Evolutionary conservation across 495 filamentous ascomycete species (phyloP).

Genomic region (Hypoxylon fragiforme): DNA sequence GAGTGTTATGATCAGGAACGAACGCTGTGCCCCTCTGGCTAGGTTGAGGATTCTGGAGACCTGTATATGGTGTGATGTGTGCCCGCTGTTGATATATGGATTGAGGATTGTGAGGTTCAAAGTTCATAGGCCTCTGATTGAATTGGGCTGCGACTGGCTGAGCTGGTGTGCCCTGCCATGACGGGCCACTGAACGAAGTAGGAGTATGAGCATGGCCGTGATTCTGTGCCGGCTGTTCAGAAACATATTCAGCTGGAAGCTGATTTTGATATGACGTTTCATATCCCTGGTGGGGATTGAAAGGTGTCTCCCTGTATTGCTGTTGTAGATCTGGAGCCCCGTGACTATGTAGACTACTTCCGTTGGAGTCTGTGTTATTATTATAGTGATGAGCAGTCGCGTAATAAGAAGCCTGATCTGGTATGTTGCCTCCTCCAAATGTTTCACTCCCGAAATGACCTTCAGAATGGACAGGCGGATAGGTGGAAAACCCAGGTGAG

Average conservation of each 20-base stretch:
- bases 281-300: constrained; percentile 2
- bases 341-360: constrained; percentile 10
- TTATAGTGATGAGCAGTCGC: not conserved
- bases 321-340: not conserved
- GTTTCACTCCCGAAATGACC: not conserved
- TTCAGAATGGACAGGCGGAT: not conserved
- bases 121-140: not conserved
- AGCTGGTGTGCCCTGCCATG: constrained; percentile 6
- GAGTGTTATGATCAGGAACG: not conserved
- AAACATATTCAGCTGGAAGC: not conserved
- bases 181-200: not conserved
- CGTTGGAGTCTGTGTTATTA: not conserved
- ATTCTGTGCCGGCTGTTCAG: not conserved
- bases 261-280: not conserved
- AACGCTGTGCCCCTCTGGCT: not conserved
- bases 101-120: constrained; percentile 1
- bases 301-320: not conserved
- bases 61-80: not conserved
- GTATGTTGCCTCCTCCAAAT: not conserved
- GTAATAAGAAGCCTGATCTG: not conserved
- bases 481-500: not conserved
- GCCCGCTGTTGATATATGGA: constrained; percentile 3
- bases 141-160: constrained; percentile 4
- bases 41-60: not conserved
- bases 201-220: constrained; percentile 14